A percentile compares a stretch with the other conserved stretches of the same genome.
Conservation (phyloP, 345 rosid species). For the Populus tremula region DNA sequence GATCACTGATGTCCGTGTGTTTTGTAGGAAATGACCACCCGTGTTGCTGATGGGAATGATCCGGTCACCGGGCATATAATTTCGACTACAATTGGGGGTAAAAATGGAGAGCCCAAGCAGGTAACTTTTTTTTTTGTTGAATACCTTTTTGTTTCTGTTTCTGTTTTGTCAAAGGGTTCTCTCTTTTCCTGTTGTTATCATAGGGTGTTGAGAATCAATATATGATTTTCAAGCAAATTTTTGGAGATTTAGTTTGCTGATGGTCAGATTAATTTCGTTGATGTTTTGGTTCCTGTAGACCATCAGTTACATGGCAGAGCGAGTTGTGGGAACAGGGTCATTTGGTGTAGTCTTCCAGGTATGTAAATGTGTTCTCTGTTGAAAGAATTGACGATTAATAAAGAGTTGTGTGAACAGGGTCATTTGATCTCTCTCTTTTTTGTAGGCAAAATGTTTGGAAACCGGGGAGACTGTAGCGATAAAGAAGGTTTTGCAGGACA, state of each 20-base stretch:
- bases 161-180: not conserved
- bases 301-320: constrained; percentile 92
- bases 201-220: not conserved
- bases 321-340: constrained; percentile 81
- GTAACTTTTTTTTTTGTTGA: constrained; percentile 19
- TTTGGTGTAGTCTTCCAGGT: constrained; percentile 89
- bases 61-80: constrained; percentile 86
- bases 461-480: constrained; percentile 85
- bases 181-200: not conserved
- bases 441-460: constrained; percentile 78
- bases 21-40: constrained; percentile 68
- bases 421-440: constrained; percentile 9
- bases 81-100: constrained; percentile 86
- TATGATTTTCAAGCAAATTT: not conserved
- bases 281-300: constrained; percentile 45
- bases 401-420: too few species aligned
- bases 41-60: constrained; percentile 65
- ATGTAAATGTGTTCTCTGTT: not conserved
- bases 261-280: not conserved
- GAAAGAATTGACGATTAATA: not conserved
- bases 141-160: not conserved
- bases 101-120: constrained; percentile 90
- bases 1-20: not conserved
- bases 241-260: not conserved
- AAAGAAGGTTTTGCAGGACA: constrained; percentile 79